Base-by-base conservation (phyloP, 164 flowering plant species). In the Aristolochia contorta region DNA sequence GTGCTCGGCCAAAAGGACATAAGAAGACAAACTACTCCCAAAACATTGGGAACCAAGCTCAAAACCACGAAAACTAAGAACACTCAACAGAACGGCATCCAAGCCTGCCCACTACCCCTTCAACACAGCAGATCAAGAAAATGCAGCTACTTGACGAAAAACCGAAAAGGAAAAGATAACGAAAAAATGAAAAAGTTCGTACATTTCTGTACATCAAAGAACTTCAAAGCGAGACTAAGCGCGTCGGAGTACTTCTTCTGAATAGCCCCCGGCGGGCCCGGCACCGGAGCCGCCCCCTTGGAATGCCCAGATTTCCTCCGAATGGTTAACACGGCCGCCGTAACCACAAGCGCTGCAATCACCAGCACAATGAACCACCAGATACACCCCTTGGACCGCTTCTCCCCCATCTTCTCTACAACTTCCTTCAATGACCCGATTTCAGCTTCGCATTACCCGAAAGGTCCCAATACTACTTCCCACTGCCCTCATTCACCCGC, bases 201-300 rank as follows among this genome's bases (percentile, higher is more conserved):
- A 93, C 99, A 77, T 85, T 93, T 93, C 62, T 93, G 99, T 0
- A 93, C 57, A 54, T 93, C 96, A 66, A 94, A 85, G 76, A 94
- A 94, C 67, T 88, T 89, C 79, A 83, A 51, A 8, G 93, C 86
- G 27, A 76, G 7, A 16, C 75, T 73, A 52, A 94, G 82, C 43
- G 99, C 95, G 41, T 85, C 85, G 4, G 79, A 59, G 56, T 90
- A 93, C 59, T 84, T 81, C 73, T 70, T 54, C 1, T 45, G 62
- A 50, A 80, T 61, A 58, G 88, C 88, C 45, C 98, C 98, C 0
- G 99, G 96, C 52, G 96, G 89, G 0, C 91, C 97, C 0, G 98
- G 95, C 24, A 84, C 89, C 3, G 96, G 96, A 18, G 73, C 77
- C 3, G 81, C 62, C 43, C 20, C 64, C 21, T 66, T 45, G 61